Percentiles rank a stretch among this genome's conserved stretches.
Evolutionary conservation across 2,329 filamentous ascomycete genomes (phyloP).

Genomic region (Diaporthe sp.): DNA sequence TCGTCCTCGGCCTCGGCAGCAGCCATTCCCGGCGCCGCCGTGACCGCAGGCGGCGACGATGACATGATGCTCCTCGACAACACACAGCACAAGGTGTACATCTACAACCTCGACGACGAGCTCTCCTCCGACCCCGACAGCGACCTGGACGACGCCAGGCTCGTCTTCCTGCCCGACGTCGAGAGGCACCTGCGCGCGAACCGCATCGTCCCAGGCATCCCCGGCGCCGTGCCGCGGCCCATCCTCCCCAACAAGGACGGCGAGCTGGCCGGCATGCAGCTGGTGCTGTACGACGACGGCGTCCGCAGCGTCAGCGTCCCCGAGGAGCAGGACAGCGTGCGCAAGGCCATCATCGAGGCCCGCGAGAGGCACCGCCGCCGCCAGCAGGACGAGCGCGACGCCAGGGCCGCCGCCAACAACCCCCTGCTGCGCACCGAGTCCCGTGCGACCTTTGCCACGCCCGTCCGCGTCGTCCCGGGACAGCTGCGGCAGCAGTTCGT

Average conservation of each 20-base stretch:
- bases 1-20: conserved; percentile 28
- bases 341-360: conserved; percentile 85
- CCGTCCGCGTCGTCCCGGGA: conserved; percentile 9
- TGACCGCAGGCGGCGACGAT: conserved; percentile 61
- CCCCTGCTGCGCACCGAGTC: not conserved
- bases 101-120: conserved; percentile 90
- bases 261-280: conserved; percentile 71
- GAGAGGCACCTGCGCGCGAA: conserved; percentile 81
- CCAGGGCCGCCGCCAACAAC: conserved; percentile 13
- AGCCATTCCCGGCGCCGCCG: conserved; percentile 35
- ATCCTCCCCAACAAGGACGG: conserved; percentile 68
- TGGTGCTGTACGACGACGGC: conserved; percentile 83
- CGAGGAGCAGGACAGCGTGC: conserved; percentile 79
- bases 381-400: conserved; percentile 56
- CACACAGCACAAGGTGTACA: conserved; percentile 87
- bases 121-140: conserved; percentile 69
- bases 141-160: conserved; percentile 64
- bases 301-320: conserved; percentile 81
- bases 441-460: conserved; percentile 30
- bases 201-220: conserved; percentile 74
- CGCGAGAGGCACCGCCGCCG: conserved; percentile 73
- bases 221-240: conserved; percentile 58
- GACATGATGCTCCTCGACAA: conserved; percentile 91
- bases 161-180: conserved; percentile 87
- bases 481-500: not conserved